These are phyloP conservation scores for Alnus glutinosa DNA, from an alignment of 306 rosid genomes.

Conservation along the genomic window DNA sequence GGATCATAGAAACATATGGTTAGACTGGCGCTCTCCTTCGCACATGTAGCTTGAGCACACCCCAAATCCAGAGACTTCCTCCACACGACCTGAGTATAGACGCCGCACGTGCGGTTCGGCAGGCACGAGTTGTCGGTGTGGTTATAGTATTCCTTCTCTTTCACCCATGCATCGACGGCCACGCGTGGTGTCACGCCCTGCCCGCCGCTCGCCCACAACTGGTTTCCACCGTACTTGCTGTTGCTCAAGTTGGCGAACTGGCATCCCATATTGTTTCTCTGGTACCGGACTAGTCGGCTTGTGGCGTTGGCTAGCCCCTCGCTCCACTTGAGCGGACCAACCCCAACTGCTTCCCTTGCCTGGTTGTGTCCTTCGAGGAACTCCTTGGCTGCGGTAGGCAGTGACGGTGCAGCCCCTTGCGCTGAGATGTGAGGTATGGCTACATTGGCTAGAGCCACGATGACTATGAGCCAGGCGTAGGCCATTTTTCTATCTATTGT, in stretches of 20 bases:
- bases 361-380: conserved; percentile 69
- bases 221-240: conserved; percentile 74
- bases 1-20: conserved; percentile 77
- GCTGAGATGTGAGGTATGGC: conserved; percentile 21
- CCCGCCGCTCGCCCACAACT: conserved; percentile 56
- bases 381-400: conserved; percentile 42
- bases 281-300: conserved; percentile 59
- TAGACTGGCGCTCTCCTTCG: conserved; percentile 47
- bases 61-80: conserved; percentile 59
- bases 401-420: not conserved
- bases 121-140: conserved; percentile 58
- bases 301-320: conserved; percentile 57
- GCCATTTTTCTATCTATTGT: not conserved
- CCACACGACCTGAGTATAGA: conserved; percentile 90
- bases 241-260: conserved; percentile 59
- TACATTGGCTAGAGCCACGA: conserved; percentile 17
- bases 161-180: conserved; percentile 79
- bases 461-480: conserved; percentile 7
- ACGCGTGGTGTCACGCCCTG: conserved; percentile 40
- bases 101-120: conserved; percentile 58
- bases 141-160: conserved; percentile 64
- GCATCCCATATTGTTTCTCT: conserved; percentile 61
- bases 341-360: conserved; percentile 78
- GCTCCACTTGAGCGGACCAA: conserved; percentile 65
- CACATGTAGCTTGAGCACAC: conserved; percentile 64